Evolutionary conservation across 176 grass and related monocot genomes (phyloP), one percentile per base, ranked within the genome.

Genomic region (Tuctoria greenei): DNA sequence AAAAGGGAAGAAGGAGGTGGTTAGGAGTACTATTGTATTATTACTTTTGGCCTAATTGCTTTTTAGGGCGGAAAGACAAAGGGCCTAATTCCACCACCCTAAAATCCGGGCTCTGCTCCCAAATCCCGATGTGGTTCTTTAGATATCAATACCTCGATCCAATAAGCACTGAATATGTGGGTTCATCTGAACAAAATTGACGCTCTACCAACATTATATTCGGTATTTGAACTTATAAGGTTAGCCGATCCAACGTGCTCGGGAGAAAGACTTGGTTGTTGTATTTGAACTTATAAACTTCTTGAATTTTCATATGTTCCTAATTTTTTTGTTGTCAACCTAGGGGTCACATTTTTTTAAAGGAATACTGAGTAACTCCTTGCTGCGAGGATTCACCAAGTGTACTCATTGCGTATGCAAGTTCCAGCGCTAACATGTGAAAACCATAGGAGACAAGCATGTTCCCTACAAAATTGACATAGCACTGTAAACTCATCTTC

Each of bases 1-100:
- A 72, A 79, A 71, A 76, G 21, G 34, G 38, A 52, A 27, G 39
- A 58, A 35, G 66, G 20, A 49, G 34, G 73, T 69, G 71, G 65
- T 71, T 81, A 77, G 17, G 50, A 67, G 27, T 58, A 26, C n/a
- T 89, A 74, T 43, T 68, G 67, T 84, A 90, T 69, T 70, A 14
- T 2, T 86, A 73, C 71, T 81, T 76, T 77, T 81, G 64, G 45
- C 52, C 26, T 81, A 84, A 61, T 87, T 81, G 76, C 76, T 81
- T 86, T 87, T 67, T 90, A 87, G 76, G 61, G 66, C 88, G 75
- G 84, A 90, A 90, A 90, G 84, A 76, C 28, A 68, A 87, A 84
- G 80, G 58, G 61, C 37, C 77, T 42, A 72, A 63, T 72, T 75
- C 72, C 72, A 81, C 66, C 36, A 61, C 62, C 88, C 88, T 69